Percentiles rank a stretch among this genome's conserved stretches.
Conservation (phyloP, 75 land plant genomes). For the Larix kaempferi region DNA sequence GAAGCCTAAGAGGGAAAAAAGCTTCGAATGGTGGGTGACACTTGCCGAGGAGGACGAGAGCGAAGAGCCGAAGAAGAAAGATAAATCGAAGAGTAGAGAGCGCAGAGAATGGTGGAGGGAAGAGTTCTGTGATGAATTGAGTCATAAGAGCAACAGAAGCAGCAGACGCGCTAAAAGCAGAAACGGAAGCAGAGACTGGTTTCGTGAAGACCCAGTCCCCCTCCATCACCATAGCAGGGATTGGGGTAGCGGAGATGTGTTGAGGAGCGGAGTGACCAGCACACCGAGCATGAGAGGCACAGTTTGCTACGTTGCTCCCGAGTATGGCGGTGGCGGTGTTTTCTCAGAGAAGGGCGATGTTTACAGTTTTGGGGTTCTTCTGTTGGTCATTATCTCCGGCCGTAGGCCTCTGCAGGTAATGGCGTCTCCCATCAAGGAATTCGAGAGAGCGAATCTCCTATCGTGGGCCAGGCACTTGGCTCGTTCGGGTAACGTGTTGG, state of each 20-base stretch:
- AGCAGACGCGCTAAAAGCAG: conserved; percentile 14
- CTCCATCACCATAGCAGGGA: conserved; percentile 31
- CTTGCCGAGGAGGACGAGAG: conserved; percentile 31
- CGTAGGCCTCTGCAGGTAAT: conserved; percentile 89
- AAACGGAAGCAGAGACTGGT: conserved; percentile 47
- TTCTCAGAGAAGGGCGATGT: conserved; percentile 91
- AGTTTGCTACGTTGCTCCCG: conserved; percentile 94
- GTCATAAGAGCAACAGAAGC: conserved; percentile 48
- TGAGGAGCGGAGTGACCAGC: conserved; percentile 71
- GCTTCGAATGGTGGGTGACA: conserved; percentile 56
- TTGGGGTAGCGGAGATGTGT: conserved; percentile 45
- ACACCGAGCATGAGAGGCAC: conserved; percentile 99
- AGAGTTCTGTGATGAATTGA: conserved; percentile 75
- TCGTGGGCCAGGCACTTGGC: conserved; percentile 90
- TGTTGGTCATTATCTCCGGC: conserved; percentile 85
- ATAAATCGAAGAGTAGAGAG: conserved; percentile 40
- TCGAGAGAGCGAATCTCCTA: conserved; percentile 89
- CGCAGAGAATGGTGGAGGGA: conserved; percentile 96
- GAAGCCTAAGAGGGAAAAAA: conserved; percentile 18
- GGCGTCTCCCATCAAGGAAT: conserved; percentile 70
- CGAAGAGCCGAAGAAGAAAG: conserved; percentile 22
- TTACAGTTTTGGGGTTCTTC: conserved; percentile 88
- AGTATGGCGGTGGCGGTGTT: conserved; percentile 61
- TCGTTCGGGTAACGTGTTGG: conserved; percentile 58
- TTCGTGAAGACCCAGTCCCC: conserved; percentile 48